These are phyloP conservation scores for Fusarium sp. DNA, from an alignment of 2,329 filamentous ascomycete genomes.

Conservation along the genomic window DNA sequence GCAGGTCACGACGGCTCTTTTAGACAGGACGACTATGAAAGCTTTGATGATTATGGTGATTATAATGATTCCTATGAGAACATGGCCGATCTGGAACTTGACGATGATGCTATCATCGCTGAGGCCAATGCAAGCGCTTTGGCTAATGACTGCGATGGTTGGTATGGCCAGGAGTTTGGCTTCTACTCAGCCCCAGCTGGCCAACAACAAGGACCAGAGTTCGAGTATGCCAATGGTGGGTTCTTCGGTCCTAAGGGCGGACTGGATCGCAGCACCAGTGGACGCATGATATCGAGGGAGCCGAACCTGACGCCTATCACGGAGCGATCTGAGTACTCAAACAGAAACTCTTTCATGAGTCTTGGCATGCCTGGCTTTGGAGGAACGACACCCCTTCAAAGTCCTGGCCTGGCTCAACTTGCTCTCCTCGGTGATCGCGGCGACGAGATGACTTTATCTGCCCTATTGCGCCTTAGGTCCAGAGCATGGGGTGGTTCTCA, in stretches of 20 bases:
- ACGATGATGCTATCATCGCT: conserved; percentile 92
- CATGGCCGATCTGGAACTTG: conserved; percentile 73
- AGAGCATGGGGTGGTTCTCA: conserved; percentile 86
- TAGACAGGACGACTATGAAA: conserved; percentile 61
- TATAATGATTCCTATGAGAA: conserved; percentile 70
- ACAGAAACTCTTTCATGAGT: conserved; percentile 89
- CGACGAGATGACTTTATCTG: conserved; percentile 77
- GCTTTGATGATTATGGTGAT: conserved; percentile 49
- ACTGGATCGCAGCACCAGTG: conserved; percentile 77
- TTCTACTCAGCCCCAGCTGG: conserved; percentile 79
- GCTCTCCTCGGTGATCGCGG: conserved; percentile 69
- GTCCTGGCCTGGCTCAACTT: conserved; percentile 81
- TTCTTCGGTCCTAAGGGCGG: conserved; percentile 83
- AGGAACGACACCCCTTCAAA: conserved; percentile 66
- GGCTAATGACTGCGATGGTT: conserved; percentile 90
- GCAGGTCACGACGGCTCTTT: conserved; percentile 21
- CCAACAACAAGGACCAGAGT: conserved; percentile 58
- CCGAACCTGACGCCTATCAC: conserved; percentile 97
- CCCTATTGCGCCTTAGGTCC: conserved; percentile 77
- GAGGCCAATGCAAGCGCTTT: conserved; percentile 94
- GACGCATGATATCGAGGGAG: conserved; percentile 79
- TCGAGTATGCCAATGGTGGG: conserved; percentile 80
- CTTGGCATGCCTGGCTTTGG: conserved; percentile 58
- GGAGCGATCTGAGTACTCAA: conserved; percentile 94
- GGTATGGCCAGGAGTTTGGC: conserved; percentile 96